These are phyloP conservation scores for Noccaea bulbosa DNA, from an alignment of 345 rosid genomes.

Conservation along the genomic window DNA sequence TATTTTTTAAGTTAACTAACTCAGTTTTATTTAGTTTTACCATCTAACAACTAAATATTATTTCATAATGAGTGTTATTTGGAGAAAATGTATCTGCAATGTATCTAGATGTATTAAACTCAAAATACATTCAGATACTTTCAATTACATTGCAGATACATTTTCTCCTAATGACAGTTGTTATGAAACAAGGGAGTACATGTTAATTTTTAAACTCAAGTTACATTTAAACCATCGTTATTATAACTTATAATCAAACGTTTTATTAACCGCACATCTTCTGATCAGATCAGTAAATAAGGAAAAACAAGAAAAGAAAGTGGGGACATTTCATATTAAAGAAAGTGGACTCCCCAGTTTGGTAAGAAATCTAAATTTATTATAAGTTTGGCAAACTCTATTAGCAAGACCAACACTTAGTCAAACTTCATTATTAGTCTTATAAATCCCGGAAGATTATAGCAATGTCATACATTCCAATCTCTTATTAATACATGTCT, in stretches of 20 bases:
- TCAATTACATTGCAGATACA: too few species aligned
- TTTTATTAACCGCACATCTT: background rate
- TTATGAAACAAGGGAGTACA: too few species aligned
- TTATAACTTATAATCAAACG: too few species aligned
- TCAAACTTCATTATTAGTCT: constrained; percentile 9
- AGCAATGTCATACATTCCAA: constrained; percentile 26
- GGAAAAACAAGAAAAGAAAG: background rate
- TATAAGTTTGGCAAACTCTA: constrained; percentile 31
- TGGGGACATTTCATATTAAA: constrained; percentile 15
- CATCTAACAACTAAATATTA: background rate
- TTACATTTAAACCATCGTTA: too few species aligned
- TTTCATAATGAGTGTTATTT: too few species aligned
- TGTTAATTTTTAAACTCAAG: too few species aligned
- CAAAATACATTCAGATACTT: too few species aligned
- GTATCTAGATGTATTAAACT: too few species aligned
- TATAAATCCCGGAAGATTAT: constrained; percentile 1
- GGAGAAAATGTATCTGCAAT: too few species aligned
- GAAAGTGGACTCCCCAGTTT: constrained; percentile 35
- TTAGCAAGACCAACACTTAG: background rate
- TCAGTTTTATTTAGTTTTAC: too few species aligned
- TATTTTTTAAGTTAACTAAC: too few species aligned
- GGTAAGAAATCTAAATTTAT: constrained; percentile 26
- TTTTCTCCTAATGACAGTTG: too few species aligned
- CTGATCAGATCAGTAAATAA: background rate
- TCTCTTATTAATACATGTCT: background rate